A percentile compares a stretch with the other conserved stretches of the same genome.
Evolutionary conservation across 177 flowering plant genomes (phyloP).

Genomic region (Vitis hybrid): DNA sequence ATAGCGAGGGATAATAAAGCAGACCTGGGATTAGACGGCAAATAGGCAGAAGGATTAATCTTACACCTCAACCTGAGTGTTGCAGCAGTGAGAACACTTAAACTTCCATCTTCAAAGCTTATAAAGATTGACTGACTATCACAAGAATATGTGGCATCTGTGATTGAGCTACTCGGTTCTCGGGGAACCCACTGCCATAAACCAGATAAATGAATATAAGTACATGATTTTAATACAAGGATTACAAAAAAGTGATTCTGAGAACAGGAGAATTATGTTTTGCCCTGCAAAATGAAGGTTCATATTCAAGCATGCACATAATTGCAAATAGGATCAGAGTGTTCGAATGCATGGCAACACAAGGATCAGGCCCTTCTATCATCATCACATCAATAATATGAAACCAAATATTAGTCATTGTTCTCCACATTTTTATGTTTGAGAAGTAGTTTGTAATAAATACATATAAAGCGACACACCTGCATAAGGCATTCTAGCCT

Average conservation of each 20-base stretch:
- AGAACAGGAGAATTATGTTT: too few relatives aligned
- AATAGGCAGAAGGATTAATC: conserved; percentile 55
- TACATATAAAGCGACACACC: conserved; percentile 32
- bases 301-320: too few relatives aligned
- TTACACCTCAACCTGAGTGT: conserved; percentile 59
- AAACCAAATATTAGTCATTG: too few relatives aligned
- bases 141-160: conserved; percentile 79
- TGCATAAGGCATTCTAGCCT: conserved; percentile 80
- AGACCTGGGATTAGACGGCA: conserved; percentile 65
- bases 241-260: too few relatives aligned
- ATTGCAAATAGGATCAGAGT: too few relatives aligned
- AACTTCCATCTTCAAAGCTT: conserved; percentile 67
- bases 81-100: conserved; percentile 49
- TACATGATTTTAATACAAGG: conserved; percentile 2
- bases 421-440: too few relatives aligned
- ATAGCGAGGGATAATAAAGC: background rate
- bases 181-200: conserved; percentile 62
- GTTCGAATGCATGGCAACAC: too few relatives aligned
- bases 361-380: too few relatives aligned
- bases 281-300: too few relatives aligned
- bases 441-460: too few relatives aligned
- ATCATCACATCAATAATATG: too few relatives aligned
- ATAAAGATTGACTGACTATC: conserved; percentile 72
- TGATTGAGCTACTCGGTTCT: conserved; percentile 68
- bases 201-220: conserved; percentile 40